Evolutionary conservation across 1,284 basidiomycete species (phyloP).

Genomic region (Sparassis latifolia): DNA sequence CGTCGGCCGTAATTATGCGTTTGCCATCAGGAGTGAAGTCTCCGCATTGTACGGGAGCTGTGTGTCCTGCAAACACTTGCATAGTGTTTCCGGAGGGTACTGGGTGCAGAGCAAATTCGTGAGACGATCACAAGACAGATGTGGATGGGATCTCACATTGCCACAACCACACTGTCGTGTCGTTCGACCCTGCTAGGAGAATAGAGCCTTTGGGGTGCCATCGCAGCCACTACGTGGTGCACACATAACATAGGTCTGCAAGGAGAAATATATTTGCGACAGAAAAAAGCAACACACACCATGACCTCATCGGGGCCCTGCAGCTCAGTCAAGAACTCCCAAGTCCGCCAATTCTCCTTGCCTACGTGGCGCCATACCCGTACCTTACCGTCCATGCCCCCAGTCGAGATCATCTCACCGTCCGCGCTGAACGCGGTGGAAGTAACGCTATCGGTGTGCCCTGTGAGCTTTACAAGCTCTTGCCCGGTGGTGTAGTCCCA

Average conservation of each 20-base stretch:
- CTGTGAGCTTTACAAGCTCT: slow-evolving; percentile 77
- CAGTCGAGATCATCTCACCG: slow-evolving; percentile 90
- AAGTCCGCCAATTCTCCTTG: slow-evolving; percentile 66
- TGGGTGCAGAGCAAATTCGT: slow-evolving; percentile 27
- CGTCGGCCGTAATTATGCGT: slow-evolving; percentile 83
- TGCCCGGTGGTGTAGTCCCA: slow-evolving; percentile 87
- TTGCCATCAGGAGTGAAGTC: slow-evolving; percentile 93
- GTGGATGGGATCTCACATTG: slow-evolving; percentile 53
- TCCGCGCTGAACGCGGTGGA: slow-evolving; percentile 78
- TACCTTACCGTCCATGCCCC: slow-evolving; percentile 95
- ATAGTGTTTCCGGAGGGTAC: slow-evolving; percentile 92
- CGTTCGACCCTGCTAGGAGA: slow-evolving; percentile 87
- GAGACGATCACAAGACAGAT: neutral
- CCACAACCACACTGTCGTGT: slow-evolving; percentile 98
- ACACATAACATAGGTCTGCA: neutral
- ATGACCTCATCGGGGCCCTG: slow-evolving; percentile 94
- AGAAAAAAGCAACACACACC: slow-evolving; percentile 40
- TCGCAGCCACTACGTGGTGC: slow-evolving; percentile 66
- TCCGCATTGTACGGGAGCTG: slow-evolving; percentile 80
- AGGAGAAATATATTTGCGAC: neutral
- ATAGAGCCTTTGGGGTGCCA: slow-evolving; percentile 97
- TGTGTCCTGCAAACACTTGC: slow-evolving; percentile 94
- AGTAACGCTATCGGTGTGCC: slow-evolving; percentile 91
- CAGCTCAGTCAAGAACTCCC: slow-evolving; percentile 91
- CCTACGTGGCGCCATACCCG: slow-evolving; percentile 85